Base-by-base conservation (phyloP, 805 yeast genomes). In the Nakazawaea holstii region DNA sequence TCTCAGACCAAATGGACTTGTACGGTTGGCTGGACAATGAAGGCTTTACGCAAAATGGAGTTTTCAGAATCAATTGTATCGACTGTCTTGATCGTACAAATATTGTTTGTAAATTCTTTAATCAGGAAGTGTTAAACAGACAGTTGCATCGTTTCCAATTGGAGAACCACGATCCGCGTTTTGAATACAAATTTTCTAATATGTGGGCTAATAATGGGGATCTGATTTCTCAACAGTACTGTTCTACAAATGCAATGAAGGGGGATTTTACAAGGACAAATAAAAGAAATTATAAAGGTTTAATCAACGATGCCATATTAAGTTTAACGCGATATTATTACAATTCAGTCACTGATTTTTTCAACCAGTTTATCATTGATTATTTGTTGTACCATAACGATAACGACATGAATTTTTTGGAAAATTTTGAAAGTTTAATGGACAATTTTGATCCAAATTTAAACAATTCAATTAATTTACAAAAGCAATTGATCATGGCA, bases 171-270 rank as follows among this genome's bases (percentile, higher is more conserved):
- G 45, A 41, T n/a, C 10, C 29, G 8, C 29, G 35, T 8, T 67
- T 61, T 51, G 61, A 50, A 35, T 47, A 15, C 10, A 43, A 35
- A 15, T 68, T 59, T 46, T 68, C 70, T 31, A 51, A 59, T 38
- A 40, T 73, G 9, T 82, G 87, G 87, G 87, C 87, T 1, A 84
- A 81, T 56, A 80, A 82, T 57, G 87, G 87, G 1, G 87, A 82
- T 55, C 79, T 76, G 17, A 76, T 82, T 26, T 79, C 86, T 9
- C 78, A 73, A 41, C 83, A 80, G 51, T 82, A 82, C 56, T 76
- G 82, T 2, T 74, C 78, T 5, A 78, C 84, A 1, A 74, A 73
- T 57, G 83, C 82, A 0, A 59, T 78, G 49, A 73, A 73, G 51
- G 77, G 77, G 6, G 78, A 73, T 46, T 73, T 60, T 51, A 73